Percentiles rank a stretch among this genome's conserved stretches.
phyloP scores from a whole-genome alignment of 768 basidiomycete genomes.

The Hydnomerulius pinastri region DNA sequence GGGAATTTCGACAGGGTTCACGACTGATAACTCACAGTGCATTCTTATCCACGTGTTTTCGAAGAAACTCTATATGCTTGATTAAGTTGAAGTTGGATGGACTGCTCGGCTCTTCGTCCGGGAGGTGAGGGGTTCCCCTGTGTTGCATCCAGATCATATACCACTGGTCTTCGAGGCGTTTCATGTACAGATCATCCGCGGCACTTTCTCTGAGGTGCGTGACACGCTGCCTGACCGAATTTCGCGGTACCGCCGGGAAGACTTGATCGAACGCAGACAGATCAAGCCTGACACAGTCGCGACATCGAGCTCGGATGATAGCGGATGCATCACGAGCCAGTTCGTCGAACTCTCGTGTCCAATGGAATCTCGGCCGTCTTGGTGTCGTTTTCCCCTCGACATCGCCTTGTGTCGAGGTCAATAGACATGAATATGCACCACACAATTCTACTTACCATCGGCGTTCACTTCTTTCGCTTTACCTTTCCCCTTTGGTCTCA shows the following conservation, averaged over 20 bases:
- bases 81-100: slow-evolving; percentile 77
- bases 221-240: slow-evolving; percentile 71
- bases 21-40: slow-evolving; percentile 74
- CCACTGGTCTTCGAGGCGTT: slow-evolving; percentile 82
- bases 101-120: slow-evolving; percentile 69
- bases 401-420: slow-evolving; percentile 2
- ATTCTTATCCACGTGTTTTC: slow-evolving; percentile 82
- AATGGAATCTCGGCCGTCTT: slow-evolving; percentile 74
- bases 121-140: slow-evolving; percentile 64
- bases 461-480: slow-evolving; percentile 25
- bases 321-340: slow-evolving; percentile 82
- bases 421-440: not conserved
- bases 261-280: slow-evolving; percentile 76
- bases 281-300: slow-evolving; percentile 59
- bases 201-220: slow-evolving; percentile 59
- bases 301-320: slow-evolving; percentile 79
- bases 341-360: slow-evolving; percentile 88
- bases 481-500: slow-evolving; percentile 38
- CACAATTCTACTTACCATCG: slow-evolving; percentile 28
- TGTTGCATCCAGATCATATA: slow-evolving; percentile 73
- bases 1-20: not conserved
- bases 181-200: slow-evolving; percentile 73
- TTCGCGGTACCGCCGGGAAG: slow-evolving; percentile 74
- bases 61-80: slow-evolving; percentile 78
- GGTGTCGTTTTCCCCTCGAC: slow-evolving; percentile 10